These are phyloP conservation scores for Chrysanthemum makinoi DNA, from an alignment of 129 eudicot genomes.

Conservation along the genomic window DNA sequence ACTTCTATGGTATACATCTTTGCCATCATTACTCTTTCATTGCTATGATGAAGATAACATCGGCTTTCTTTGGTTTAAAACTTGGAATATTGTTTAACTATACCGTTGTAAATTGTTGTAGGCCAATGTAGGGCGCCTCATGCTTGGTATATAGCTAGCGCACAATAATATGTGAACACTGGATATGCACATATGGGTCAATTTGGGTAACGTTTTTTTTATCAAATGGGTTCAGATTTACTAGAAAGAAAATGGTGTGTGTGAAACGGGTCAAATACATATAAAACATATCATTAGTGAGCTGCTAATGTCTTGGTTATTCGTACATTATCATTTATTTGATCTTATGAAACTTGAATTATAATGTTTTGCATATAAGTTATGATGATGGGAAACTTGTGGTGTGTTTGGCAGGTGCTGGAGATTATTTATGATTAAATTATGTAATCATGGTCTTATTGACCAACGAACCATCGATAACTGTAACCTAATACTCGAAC, in stretches of 20 bases:
- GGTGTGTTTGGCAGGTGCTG: conserved; percentile 65
- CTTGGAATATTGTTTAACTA: neutral
- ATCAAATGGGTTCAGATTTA: neutral
- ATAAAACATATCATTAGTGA: neutral
- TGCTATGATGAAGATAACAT: neutral
- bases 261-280: neutral
- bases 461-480: conserved; percentile 68
- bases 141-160: neutral
- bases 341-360: neutral
- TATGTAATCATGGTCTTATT: conserved; percentile 89
- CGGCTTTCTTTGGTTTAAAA: neutral
- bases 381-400: neutral
- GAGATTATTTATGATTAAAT: conserved; percentile 74
- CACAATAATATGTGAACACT: neutral
- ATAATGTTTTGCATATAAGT: neutral
- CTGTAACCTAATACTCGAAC: conserved; percentile 47
- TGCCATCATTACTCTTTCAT: neutral
- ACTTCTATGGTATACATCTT: conserved; percentile 60
- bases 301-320: neutral
- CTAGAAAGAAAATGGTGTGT: neutral
- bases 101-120: neutral
- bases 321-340: neutral
- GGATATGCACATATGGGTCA: neutral
- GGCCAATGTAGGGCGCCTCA: neutral
- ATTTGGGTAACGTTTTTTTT: neutral